Evolutionary conservation across 306 rosid genomes (phyloP).

Genomic region (Leucaena leucocephala): DNA sequence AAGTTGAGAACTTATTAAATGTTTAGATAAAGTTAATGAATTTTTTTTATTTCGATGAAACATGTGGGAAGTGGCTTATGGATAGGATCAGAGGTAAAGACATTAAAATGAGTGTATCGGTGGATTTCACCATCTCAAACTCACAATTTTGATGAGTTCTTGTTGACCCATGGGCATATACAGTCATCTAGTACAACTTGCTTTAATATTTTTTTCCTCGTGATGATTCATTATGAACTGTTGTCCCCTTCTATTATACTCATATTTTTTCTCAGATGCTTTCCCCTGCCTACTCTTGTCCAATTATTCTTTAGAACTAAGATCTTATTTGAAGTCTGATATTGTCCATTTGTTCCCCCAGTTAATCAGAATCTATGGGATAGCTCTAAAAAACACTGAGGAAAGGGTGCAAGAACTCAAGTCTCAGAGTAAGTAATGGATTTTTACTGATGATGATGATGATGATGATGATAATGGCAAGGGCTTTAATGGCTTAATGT

Average conservation of each 20-base stretch:
- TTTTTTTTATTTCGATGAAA: no score
- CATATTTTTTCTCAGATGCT: not conserved
- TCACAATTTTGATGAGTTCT: not conserved
- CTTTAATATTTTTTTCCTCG: not conserved
- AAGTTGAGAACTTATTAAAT: no score
- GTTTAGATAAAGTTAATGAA: no score
- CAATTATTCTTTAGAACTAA: not conserved
- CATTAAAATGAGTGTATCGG: not conserved
- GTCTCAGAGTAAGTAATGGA: constrained; percentile 59
- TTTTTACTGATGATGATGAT: constrained; percentile 8
- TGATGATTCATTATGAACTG: not conserved
- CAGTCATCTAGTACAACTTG: not conserved
- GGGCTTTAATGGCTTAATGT: constrained; percentile 20
- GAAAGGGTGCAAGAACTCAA: constrained; percentile 80
- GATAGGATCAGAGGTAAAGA: not conserved
- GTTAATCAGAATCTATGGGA: constrained; percentile 77
- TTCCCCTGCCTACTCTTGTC: not conserved
- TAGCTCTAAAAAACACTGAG: constrained; percentile 78
- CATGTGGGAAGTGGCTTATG: no score
- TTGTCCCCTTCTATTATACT: not conserved
- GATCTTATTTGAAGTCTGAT: constrained; percentile 4
- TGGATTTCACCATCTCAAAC: not conserved
- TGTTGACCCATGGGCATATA: not conserved
- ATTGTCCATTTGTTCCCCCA: constrained; percentile 38
- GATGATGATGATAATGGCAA: constrained; percentile 28